These are phyloP conservation scores for Esteya vermicola DNA, from an alignment of 2,329 filamentous ascomycete genomes.

Conservation along the genomic window DNA sequence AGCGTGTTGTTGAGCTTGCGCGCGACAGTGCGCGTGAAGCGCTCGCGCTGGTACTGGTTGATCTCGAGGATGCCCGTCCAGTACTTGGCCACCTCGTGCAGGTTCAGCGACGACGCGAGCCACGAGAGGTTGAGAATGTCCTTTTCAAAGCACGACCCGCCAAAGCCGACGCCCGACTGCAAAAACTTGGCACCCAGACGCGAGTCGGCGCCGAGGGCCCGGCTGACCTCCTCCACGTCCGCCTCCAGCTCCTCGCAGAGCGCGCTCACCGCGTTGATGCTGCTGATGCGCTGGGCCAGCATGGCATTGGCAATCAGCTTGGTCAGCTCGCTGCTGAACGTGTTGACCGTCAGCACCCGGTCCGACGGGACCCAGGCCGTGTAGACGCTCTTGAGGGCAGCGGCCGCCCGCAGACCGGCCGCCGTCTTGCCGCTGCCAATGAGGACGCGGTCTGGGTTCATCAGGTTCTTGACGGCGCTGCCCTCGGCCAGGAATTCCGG, in stretches of 20 bases:
- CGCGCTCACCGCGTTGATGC: conserved; percentile 5
- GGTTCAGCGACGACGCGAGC: not conserved
- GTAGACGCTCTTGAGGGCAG: conserved; percentile 1
- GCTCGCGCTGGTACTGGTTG: conserved; percentile 2
- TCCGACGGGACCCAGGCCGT: conserved; percentile 1
- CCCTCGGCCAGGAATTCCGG: conserved; percentile 4
- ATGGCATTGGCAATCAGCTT: conserved; percentile 5
- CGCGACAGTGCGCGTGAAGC: conserved; percentile 1
- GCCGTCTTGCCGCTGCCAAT: conserved; percentile 1
- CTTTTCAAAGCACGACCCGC: conserved; percentile 4
- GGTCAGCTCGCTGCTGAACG: conserved; percentile 5
- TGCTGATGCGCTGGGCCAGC: conserved; percentile 5
- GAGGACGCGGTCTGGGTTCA: conserved; percentile 2
- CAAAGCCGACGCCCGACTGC: conserved; percentile 2
- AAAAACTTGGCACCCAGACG: conserved; percentile 3
- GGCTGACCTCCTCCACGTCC: not conserved
- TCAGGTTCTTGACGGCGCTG: conserved; percentile 2
- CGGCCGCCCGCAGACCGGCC: not conserved
- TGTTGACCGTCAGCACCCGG: not conserved
- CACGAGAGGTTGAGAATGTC: conserved; percentile 3
- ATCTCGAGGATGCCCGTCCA: conserved; percentile 1
- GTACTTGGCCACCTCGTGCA: conserved; percentile 1
- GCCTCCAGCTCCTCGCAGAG: conserved; percentile 3
- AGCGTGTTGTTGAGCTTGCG: conserved; percentile 1
- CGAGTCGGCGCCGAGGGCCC: conserved; percentile 2